Evolutionary conservation across 257 asterid species (phyloP), one percentile per base, ranked within the genome.

Genomic region (Gardenia jasminoides): DNA sequence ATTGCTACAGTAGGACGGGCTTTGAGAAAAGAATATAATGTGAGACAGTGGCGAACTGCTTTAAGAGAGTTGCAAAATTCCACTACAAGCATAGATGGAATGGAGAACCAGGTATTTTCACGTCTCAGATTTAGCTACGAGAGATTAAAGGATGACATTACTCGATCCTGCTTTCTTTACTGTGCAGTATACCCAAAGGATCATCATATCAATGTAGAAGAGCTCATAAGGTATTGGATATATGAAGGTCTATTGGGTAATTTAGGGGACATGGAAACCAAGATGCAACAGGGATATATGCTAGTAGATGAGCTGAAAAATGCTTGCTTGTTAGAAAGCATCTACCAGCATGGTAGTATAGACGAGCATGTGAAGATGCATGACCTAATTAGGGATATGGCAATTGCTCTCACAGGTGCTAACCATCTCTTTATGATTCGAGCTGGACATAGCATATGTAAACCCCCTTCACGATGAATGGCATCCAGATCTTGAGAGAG

Each of bases 131-230:
- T 84, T 75, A 84, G 87, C 71, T 81, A 78, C 67, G 85, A 84
- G 44, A 81, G 83, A 58, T 50, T 84, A 16, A 81, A 70, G 44
- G 83, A 81, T 46, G 76, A 81, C 4, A 59, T 10, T 39, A 78
- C 79, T 19, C 68, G 74, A 17, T 70, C 87, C n/a, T 84, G 85
- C 47, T 84, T 84, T 75, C 79, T 78, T 28, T 84, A 74, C 59
- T 81, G 85, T 61, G 76, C 87, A 41, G 56, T 84, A 44, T 84
- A 84, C 74, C 87, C 83, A 41, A 78, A 81, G 77, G 85, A 78
- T 81, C 87, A 84, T 78, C 75, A 48, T 61, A 81, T 84, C 1
- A 81, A 78, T 24, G 33, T 67, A 16, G 85, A 78, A 52, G 87
- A 84, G 75, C 61, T 81, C 43, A 61, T 84, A 28, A 75, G 52